Conservation (phyloP, 208 protist species). For the Perkinsela sp. region DNA sequence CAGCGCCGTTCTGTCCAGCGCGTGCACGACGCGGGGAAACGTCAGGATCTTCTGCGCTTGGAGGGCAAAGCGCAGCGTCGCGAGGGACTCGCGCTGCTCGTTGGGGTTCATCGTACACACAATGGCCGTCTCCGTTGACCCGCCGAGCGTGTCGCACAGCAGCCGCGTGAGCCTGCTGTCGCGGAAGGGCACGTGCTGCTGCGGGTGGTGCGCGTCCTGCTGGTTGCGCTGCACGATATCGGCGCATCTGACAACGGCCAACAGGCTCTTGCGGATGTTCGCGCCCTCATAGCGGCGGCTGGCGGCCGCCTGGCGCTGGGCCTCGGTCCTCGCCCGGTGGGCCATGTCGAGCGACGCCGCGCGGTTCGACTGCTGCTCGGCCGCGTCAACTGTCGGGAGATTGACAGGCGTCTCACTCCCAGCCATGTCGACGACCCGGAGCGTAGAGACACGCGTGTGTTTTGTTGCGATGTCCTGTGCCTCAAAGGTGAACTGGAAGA, state of each 20-base stretch:
- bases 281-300: conserved; percentile 4
- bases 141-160: conserved; percentile 15
- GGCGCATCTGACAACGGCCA: conserved; percentile 5
- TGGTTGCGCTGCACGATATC: not conserved
- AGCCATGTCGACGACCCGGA: conserved; percentile 6
- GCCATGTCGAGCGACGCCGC: not conserved
- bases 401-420: conserved; percentile 4
- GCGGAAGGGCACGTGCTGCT: conserved; percentile 44
- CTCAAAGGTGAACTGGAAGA: conserved; percentile 8
- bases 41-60: conserved; percentile 6
- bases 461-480: not conserved
- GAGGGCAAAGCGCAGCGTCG: conserved; percentile 8
- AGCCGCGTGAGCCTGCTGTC: conserved; percentile 72
- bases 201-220: not conserved
- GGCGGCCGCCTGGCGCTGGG: not conserved
- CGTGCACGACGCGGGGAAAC: no score
- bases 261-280: conserved; percentile 7
- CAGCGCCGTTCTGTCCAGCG: no score
- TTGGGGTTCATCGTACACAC: conserved; percentile 12
- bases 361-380: not conserved
- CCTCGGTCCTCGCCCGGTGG: not conserved
- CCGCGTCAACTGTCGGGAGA: not conserved
- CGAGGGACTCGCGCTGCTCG: conserved; percentile 6
- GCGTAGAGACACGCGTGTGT: conserved; percentile 4
- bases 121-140: conserved; percentile 13